phyloP scores from a whole-genome alignment of 768 basidiomycete genomes.

The Lentinula edodes region DNA sequence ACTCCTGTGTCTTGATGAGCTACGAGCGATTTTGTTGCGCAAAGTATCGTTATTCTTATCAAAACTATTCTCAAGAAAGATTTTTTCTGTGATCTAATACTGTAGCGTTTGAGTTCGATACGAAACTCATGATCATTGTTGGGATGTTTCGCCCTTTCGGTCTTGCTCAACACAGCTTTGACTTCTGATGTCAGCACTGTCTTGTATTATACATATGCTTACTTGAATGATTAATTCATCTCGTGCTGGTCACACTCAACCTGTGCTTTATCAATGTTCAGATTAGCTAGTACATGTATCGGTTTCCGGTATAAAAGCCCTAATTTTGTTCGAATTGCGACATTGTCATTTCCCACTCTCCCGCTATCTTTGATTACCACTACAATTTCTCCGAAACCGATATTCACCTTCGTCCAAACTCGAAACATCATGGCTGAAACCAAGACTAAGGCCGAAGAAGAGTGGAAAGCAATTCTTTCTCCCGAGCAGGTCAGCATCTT shows the following conservation, averaged over 20 bases:
- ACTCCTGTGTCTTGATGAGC: constrained; percentile 18
- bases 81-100: not conserved
- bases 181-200: not conserved
- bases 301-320: not conserved
- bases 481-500: constrained; percentile 62
- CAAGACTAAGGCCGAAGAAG: constrained; percentile 53
- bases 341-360: not conserved
- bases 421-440: constrained; percentile 2
- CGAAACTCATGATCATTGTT: not conserved
- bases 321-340: not conserved
- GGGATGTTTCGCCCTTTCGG: too few species aligned
- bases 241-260: not conserved
- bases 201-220: not conserved
- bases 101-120: not conserved
- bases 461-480: constrained; percentile 80
- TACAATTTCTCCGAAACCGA: not conserved
- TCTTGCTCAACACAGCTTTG: not conserved
- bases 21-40: not conserved
- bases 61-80: not conserved
- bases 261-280: constrained; percentile 1
- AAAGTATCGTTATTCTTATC: not conserved
- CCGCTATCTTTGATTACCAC: not conserved
- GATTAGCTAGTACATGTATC: not conserved
- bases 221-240: not conserved
- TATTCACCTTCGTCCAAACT: not conserved